phyloP scores from a whole-genome alignment of 2,329 filamentous ascomycete genomes.

The Diaporthe vexans region DNA sequence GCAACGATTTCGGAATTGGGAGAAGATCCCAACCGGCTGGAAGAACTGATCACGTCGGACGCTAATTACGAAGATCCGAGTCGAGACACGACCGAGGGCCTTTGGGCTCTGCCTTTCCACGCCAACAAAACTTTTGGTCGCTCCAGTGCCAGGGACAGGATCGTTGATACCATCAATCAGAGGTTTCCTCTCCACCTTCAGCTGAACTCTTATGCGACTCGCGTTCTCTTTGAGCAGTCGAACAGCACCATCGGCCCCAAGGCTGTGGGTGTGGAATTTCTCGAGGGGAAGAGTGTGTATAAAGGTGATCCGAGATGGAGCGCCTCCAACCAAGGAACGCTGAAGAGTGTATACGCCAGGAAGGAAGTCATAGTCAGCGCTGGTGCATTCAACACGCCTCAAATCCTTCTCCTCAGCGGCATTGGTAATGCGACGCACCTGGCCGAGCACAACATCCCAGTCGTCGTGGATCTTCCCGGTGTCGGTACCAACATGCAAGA shows the following conservation, averaged over 20 bases:
- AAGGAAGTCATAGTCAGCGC: constrained; percentile 63
- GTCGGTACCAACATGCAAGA: constrained; percentile 67
- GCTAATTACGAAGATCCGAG: constrained; percentile 25
- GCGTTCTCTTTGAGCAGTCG: constrained; percentile 40
- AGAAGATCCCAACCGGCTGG: neutral
- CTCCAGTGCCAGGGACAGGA: constrained; percentile 45
- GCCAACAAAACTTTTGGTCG: constrained; percentile 42
- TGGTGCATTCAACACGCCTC: constrained; percentile 62
- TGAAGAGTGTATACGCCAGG: constrained; percentile 42
- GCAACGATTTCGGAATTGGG: constrained; percentile 43
- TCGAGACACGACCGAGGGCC: constrained; percentile 42
- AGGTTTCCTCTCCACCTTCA: constrained; percentile 5
- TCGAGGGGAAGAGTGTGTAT: constrained; percentile 21
- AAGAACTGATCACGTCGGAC: constrained; percentile 30
- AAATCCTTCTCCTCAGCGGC: constrained; percentile 65
- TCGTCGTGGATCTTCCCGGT: constrained; percentile 60
- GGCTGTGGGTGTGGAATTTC: constrained; percentile 13
- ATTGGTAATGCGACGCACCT: constrained; percentile 60
- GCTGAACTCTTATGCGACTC: constrained; percentile 23
- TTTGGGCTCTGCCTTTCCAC: constrained; percentile 44
- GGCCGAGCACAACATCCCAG: constrained; percentile 57
- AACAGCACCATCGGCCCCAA: constrained; percentile 3
- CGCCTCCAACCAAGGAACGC: constrained; percentile 46
- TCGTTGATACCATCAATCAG: constrained; percentile 19
- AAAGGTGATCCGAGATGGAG: constrained; percentile 24